Conservation (phyloP, 2,329 filamentous ascomycete species). For the Blumeriella jaapii region DNA sequence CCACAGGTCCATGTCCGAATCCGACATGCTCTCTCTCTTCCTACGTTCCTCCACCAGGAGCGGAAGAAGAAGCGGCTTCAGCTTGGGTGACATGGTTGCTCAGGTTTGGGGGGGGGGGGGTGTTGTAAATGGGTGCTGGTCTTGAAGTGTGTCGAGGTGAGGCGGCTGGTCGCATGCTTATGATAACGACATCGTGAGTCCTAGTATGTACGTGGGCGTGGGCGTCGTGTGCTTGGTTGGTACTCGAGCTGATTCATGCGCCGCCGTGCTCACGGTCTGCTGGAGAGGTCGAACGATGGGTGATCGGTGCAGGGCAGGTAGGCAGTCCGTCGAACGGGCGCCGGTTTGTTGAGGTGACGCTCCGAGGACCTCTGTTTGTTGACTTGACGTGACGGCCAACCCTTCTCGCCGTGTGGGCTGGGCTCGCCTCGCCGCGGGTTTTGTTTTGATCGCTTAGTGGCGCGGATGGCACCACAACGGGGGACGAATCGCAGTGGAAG, state of each 20-base stretch:
- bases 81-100: conserved; percentile 28
- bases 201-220: conserved; percentile 6
- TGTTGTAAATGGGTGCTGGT: conserved; percentile 3
- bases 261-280: conserved; percentile 23
- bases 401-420: too few species aligned
- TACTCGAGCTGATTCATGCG: conserved; percentile 9
- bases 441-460: too few species aligned
- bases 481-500: too few species aligned
- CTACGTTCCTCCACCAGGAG: conserved; percentile 41
- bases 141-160: conserved; percentile 1
- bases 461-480: too few species aligned
- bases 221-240: conserved; percentile 10
- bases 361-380: conserved; percentile 17
- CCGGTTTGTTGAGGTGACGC: conserved; percentile 14
- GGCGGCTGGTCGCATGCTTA: conserved; percentile 14
- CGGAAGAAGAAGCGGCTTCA: conserved; percentile 43
- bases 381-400: too few species aligned
- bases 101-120: conserved; percentile 5
- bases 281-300: too few species aligned
- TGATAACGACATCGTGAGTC: conserved; percentile 11
- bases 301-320: too few species aligned
- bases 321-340: conserved; percentile 13
- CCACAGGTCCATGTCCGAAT: conserved; percentile 24
- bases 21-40: conserved; percentile 30
- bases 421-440: too few species aligned